Evolutionary conservation across 495 filamentous ascomycete species (phyloP).

Genomic region (Schizothecium vesticola): DNA sequence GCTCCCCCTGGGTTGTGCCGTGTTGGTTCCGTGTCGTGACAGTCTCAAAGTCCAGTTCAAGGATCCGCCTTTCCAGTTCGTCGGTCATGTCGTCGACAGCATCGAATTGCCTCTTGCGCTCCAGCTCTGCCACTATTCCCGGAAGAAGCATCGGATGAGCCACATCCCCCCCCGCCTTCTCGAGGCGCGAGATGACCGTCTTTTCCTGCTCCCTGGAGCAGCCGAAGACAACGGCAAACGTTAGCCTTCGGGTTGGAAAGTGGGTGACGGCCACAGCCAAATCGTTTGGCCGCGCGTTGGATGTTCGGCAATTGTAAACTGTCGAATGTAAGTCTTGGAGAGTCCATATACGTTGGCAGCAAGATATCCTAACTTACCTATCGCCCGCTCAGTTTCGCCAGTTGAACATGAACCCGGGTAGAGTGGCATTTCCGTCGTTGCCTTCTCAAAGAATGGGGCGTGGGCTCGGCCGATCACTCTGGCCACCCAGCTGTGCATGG

Average conservation of each 20-base stretch:
- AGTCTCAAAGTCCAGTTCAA: constrained; percentile 15
- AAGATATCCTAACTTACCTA: background rate
- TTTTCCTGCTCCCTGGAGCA: constrained; percentile 15
- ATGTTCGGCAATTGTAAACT: constrained; percentile 27
- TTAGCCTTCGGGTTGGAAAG: constrained; percentile 20
- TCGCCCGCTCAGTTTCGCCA: constrained; percentile 10
- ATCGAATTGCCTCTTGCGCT: constrained; percentile 17
- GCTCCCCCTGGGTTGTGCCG: constrained; percentile 5
- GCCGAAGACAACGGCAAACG: constrained; percentile 27
- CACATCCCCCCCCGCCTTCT: constrained; percentile 8
- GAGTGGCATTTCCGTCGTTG: too few species aligned
- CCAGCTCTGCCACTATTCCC: constrained; percentile 28
- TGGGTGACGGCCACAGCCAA: constrained; percentile 28
- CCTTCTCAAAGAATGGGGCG: constrained; percentile 10
- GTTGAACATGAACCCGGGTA: constrained; percentile 1
- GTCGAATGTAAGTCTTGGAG: background rate
- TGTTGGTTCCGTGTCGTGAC: background rate
- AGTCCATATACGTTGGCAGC: background rate
- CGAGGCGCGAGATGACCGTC: constrained; percentile 18
- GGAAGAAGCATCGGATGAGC: constrained; percentile 26
- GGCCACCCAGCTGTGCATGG: background rate
- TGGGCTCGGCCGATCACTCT: constrained; percentile 17
- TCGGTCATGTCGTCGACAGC: constrained; percentile 22
- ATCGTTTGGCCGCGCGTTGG: constrained; percentile 28
- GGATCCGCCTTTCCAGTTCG: constrained; percentile 22